Evolutionary conservation across 345 rosid species (phyloP).

Genomic region (Cardamine occulta): DNA sequence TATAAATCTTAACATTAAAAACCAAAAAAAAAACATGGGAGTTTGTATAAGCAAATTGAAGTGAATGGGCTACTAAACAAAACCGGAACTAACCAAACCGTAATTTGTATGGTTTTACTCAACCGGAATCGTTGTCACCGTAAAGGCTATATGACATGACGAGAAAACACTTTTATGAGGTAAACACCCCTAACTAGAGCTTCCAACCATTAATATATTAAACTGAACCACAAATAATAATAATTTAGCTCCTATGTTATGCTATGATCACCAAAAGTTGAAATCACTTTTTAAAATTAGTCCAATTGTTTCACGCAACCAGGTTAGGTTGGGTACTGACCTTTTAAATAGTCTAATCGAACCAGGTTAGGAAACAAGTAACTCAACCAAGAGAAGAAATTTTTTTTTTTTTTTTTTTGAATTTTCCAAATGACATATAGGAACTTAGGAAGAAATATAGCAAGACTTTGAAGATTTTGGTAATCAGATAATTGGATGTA

Average conservation of each 20-base stretch:
- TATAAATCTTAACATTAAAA: too few species aligned
- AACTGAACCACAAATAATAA: too few species aligned
- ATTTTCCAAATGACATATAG: background rate
- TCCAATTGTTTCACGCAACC: background rate
- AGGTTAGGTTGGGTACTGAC: background rate
- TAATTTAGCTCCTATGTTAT: too few species aligned
- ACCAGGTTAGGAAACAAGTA: background rate
- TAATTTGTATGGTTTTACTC: background rate
- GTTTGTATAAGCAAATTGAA: background rate
- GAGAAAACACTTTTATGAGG: too few species aligned
- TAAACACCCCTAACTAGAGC: too few species aligned
- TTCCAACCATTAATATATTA: too few species aligned
- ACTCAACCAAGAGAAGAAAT: background rate
- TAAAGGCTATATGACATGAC: too few species aligned
- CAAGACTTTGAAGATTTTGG: background rate
- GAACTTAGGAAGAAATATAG: background rate
- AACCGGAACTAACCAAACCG: constrained; percentile 13
- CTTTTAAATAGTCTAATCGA: background rate
- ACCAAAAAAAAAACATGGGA: too few species aligned
- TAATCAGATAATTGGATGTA: background rate
- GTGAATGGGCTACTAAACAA: background rate
- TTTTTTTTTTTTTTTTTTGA: too few species aligned
- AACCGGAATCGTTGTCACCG: background rate
- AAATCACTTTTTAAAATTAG: background rate
- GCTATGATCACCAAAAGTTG: background rate